These are phyloP conservation scores for Colletotrichum aenigma DNA, from an alignment of 2,329 filamentous ascomycete species.

Conservation along the genomic window DNA sequence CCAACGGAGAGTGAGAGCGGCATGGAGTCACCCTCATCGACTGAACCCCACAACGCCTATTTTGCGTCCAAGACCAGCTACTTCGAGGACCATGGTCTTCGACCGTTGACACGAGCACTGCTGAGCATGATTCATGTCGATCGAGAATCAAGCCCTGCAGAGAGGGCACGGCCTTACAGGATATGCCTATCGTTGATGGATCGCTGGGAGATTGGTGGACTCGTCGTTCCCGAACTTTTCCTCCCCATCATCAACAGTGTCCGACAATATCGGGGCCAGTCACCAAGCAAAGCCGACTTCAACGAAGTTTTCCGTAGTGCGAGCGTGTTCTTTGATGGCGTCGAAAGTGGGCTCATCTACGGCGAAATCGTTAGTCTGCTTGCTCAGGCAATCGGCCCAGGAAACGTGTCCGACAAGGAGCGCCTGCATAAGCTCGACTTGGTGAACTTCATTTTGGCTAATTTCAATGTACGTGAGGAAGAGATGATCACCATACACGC, in stretches of 20 bases:
- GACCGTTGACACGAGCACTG: slow-evolving; percentile 75
- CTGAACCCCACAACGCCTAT: slow-evolving; percentile 48
- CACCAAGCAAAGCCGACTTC: slow-evolving; percentile 72
- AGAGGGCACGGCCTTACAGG: slow-evolving; percentile 83
- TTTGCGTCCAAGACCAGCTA: slow-evolving; percentile 73
- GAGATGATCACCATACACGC: slow-evolving; percentile 92
- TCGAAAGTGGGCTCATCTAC: slow-evolving; percentile 94
- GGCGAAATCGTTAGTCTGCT: slow-evolving; percentile 77
- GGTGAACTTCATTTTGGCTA: slow-evolving; percentile 79
- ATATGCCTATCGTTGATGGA: slow-evolving; percentile 97
- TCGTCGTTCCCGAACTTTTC: slow-evolving; percentile 88
- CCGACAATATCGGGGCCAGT: slow-evolving; percentile 70
- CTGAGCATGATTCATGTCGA: slow-evolving; percentile 74
- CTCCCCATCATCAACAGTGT: slow-evolving; percentile 84
- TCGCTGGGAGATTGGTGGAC: slow-evolving; percentile 92
- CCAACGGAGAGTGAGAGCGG: slow-evolving; percentile 51
- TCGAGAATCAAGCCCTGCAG: slow-evolving; percentile 56
- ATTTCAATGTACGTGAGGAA: slow-evolving; percentile 94
- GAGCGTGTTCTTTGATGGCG: slow-evolving; percentile 95
- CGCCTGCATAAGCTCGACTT: slow-evolving; percentile 71
- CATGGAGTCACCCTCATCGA: slow-evolving; percentile 48
- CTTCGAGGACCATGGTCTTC: slow-evolving; percentile 80
- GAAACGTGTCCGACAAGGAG: slow-evolving; percentile 45
- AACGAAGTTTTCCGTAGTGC: slow-evolving; percentile 90
- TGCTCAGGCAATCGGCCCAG: slow-evolving; percentile 59